phyloP scores from a whole-genome alignment of 139 green algal species.

The Coelastrella sp. region DNA sequence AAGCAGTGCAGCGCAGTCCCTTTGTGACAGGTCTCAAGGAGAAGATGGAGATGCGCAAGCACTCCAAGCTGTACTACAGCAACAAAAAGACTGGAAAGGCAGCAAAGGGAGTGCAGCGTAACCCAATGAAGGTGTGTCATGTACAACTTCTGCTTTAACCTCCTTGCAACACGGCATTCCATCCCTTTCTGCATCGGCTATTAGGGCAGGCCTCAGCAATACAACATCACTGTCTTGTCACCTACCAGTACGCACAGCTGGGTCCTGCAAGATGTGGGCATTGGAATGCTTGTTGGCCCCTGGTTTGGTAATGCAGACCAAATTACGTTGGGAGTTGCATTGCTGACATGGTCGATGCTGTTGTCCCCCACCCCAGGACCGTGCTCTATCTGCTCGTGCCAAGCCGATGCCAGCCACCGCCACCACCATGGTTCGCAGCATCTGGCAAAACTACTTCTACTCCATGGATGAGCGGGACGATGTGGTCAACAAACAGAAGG shows the following conservation, averaged over 20 bases:
- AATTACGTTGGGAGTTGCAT: no score
- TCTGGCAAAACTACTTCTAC: slow-evolving; percentile 89
- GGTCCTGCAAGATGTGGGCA: no score
- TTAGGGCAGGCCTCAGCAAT: no score
- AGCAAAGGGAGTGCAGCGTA: slow-evolving; percentile 66
- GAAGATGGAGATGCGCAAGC: slow-evolving; percentile 79
- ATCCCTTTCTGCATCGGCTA: no score
- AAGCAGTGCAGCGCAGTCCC: slow-evolving; percentile 70
- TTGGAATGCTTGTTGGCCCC: no score
- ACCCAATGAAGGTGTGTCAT: slow-evolving; percentile 78
- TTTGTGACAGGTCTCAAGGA: slow-evolving; percentile 82
- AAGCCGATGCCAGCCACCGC: slow-evolving; percentile 96
- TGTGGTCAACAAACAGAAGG: slow-evolving; percentile 48
- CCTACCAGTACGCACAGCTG: no score
- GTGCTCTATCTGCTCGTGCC: slow-evolving; percentile 48
- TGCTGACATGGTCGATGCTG: neutral
- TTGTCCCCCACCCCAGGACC: slow-evolving; percentile 54
- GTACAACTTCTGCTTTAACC: neutral
- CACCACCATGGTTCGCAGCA: slow-evolving; percentile 90
- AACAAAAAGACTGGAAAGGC: slow-evolving; percentile 63
- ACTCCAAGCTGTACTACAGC: slow-evolving; percentile 90
- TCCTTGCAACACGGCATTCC: no score
- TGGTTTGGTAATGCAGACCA: no score
- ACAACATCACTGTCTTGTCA: no score
- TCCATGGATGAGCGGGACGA: slow-evolving; percentile 22